Base-by-base conservation (phyloP, 2,329 filamentous ascomycete species). In the Paraphoma chrysanthemicola region DNA sequence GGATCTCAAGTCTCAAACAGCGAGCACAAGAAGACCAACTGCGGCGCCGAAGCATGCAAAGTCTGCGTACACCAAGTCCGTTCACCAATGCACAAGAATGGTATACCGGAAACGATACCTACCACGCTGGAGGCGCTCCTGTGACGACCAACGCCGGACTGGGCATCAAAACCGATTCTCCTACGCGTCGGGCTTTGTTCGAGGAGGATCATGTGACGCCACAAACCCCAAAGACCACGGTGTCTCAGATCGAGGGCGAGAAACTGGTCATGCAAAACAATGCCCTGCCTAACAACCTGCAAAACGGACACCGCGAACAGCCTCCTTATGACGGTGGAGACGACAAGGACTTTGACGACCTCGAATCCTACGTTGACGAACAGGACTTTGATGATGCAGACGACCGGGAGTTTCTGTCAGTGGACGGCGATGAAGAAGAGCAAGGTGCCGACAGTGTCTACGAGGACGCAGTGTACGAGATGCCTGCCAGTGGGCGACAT, bases 1-100 rank as follows among this genome's bases (percentile, higher is more conserved):
- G 92, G 68, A 93, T 97, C 36, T 93, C 92, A 1, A 90, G 83
- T 14, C 77, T 97, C 42, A 90, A 91, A 66, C 88, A 93, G 60
- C 89, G 92, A 66, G 90, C 91, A 0, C 86, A 90, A 17, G 90
- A 90, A 55, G 93, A 96, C 66, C 92, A 86, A 65, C 76, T 96
- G 67, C 88, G 91, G 68, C 85, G 93, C 48, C 86, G 88, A 53
- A 96, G 91, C 73, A 76, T 93, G 50, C 89, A 92, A 65, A 93
- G 86, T 68, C 77, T 94, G 57, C 86, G 91, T 38, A 90, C 88
- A 1, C 88, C 89, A 0, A 95, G 90, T 69, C 92, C 91, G 0
- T 91, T 96, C 70, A 93, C 90, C 0, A 86, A 91, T 63, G 86
- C 91, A 36, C 86, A 89, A 44, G 83, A 85, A 48, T 85, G 82